Base-by-base conservation (phyloP, 2,329 filamentous ascomycete species). In the Trichoderma pleuroti region DNA sequence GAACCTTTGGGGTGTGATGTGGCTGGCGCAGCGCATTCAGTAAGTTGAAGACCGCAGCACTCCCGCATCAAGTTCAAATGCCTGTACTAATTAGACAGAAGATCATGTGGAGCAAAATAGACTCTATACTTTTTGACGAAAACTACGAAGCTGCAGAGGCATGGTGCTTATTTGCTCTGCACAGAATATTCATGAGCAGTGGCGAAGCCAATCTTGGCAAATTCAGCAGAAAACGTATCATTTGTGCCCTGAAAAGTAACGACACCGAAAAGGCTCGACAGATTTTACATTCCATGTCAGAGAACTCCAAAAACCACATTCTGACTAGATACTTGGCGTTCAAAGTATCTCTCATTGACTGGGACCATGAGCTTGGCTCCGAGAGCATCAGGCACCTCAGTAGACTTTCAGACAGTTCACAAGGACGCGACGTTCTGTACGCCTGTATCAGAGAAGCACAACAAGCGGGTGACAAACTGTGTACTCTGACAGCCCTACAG, bases 21-120 rank as follows among this genome's bases (percentile, higher is more conserved):
- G 7, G 88, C 92, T 14, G 87, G 89, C 72, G 90, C 91, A 39
- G 87, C 87, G 8, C 91, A 93, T 74, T 91, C 88, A 39, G 89
- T 92, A 77, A 74, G 86, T 79, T 57, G 26, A 57, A 24, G 9
- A 8, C 3, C 2, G 7, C 10, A 34, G 39, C 21, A 34, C 3
- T 14, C 5, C 12, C 14, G 18, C 18, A 12, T n/a, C 11, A 6
- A 21, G 18, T 46, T 28, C 24, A 18, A 21, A 24, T 24, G 14
- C 8, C 21, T 8, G 46, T 73, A 76, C 16, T 16, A 32, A 12
- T 46, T 73, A 76, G 34, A 76, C 76, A 72, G 32, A 72, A 95
- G 92, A 79, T 97, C 4, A 81, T 97, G 4, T 98, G 94, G 93
- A 96, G 93, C 80, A 87, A 86, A 30, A 84, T 92, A n/a, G 91